Percentiles rank a stretch among this genome's conserved stretches.
These are phyloP conservation scores for Ganoderma leucocontextum DNA, from an alignment of 1,284 basidiomycete species.

Conservation along the genomic window DNA sequence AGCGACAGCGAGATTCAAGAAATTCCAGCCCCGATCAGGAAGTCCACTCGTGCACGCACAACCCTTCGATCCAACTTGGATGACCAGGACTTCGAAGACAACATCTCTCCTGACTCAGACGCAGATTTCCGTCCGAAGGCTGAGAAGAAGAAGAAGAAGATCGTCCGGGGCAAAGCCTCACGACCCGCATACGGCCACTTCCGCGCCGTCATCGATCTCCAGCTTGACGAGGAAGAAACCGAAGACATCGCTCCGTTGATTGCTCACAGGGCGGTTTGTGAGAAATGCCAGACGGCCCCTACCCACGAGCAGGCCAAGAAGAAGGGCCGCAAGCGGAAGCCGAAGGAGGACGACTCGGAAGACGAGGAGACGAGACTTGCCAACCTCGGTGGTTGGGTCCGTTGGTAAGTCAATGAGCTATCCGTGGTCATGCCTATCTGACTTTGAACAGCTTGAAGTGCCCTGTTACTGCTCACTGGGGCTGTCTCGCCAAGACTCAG, in stretches of 20 bases:
- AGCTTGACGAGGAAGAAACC: slow-evolving; percentile 64
- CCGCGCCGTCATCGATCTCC: slow-evolving; percentile 63
- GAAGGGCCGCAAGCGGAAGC: slow-evolving; percentile 51
- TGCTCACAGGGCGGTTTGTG: slow-evolving; percentile 69
- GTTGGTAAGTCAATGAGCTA: slow-evolving; percentile 63
- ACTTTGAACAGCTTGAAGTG: slow-evolving; percentile 68
- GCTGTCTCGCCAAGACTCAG: slow-evolving; percentile 72
- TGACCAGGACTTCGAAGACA: slow-evolving; percentile 44
- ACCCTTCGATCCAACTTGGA: slow-evolving; percentile 38
- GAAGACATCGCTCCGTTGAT: slow-evolving; percentile 62
- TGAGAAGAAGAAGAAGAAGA: slow-evolving; percentile 45
- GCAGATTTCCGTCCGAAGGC: slow-evolving; percentile 36
- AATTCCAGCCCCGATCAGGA: slow-evolving; percentile 24
- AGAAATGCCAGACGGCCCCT: slow-evolving; percentile 71
- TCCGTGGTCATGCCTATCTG: background rate
- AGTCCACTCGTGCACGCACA: slow-evolving; percentile 39
- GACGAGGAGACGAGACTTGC: slow-evolving; percentile 62
- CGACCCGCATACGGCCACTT: slow-evolving; percentile 74
- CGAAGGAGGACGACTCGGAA: slow-evolving; percentile 53
- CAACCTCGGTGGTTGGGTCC: slow-evolving; percentile 84
- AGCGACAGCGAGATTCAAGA: slow-evolving; percentile 49
- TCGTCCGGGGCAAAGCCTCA: slow-evolving; percentile 49
- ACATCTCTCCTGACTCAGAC: slow-evolving; percentile 33
- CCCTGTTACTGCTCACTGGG: slow-evolving; percentile 82
- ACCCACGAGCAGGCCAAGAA: slow-evolving; percentile 57